Base-by-base conservation (phyloP, 768 basidiomycete species). In the Suillus occidentalis region DNA sequence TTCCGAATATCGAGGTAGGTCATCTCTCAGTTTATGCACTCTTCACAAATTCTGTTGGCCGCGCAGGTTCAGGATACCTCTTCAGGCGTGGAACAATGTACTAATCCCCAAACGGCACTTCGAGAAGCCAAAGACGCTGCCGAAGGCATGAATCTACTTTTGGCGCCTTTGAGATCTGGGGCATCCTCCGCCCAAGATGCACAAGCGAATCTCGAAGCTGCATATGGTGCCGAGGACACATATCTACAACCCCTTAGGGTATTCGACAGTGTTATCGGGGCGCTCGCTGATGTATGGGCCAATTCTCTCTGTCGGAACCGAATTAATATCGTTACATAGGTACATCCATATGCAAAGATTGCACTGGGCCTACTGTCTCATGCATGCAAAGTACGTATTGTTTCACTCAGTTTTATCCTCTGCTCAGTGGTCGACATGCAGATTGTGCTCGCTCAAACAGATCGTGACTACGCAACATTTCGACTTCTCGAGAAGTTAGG, bases 341-440 rank as follows among this genome's bases (percentile, higher is more conserved):
- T 64, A 13, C 63, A 64, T 39, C 63, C 63, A 5, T 64, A 64
- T 12, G 63, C 63, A 10, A 59, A 59, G 37, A 61, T 64, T n/a
- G 63, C 59, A 28, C 4, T 61, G 43, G 57, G 42, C 4, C 22
- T 59, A 4, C 13, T 64, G 36, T 34, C 59, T 10, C 25, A 34
- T 6, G 63, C 63, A 14, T 36, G 20, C 1, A 62, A 43, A 28
- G 63, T 60, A 36, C 10, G 57, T 28, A 9, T 39, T 9, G 5
- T 10, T 57, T 25, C 14, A 6, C 7, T 16, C 2, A 4, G 20
- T n/a, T 6, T 9, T 4, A 22, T 14, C 13, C n/a, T 2, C 31
- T 39, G 25, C 22, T 34, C 22, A 22, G 18, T 10, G 2, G 5
- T 22, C 10, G 28, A 14, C 20, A 0, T 47, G 18, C 28, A 63